Evolutionary conservation across 495 filamentous ascomycete species (phyloP).

Genomic region (Podospora fimiseda): DNA sequence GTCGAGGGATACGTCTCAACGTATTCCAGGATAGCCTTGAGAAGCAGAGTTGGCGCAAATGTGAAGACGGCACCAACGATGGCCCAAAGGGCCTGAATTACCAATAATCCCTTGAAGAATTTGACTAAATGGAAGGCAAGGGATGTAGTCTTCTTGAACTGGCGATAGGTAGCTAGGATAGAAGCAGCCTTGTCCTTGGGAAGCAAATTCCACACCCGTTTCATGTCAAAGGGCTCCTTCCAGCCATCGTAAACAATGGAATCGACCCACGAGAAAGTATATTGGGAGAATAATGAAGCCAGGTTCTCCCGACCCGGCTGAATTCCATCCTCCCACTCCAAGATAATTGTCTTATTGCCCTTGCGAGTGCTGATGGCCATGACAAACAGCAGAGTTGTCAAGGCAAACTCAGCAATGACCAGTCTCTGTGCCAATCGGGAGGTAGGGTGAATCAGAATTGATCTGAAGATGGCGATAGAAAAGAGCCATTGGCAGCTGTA

Average conservation of each 20-base stretch:
- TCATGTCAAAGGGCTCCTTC: constrained; percentile 70
- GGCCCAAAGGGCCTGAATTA: constrained; percentile 77
- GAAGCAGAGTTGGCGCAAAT: constrained; percentile 84
- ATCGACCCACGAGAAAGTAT: constrained; percentile 89
- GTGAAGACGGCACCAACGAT: constrained; percentile 70
- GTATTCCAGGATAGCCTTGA: constrained; percentile 87
- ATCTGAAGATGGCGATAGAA: constrained; percentile 70
- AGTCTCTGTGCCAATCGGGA: constrained; percentile 56
- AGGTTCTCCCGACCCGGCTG: constrained; percentile 78
- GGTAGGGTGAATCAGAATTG: constrained; percentile 70
- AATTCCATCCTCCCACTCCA: constrained; percentile 81
- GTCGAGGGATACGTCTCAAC: constrained; percentile 68
- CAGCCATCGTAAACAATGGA: constrained; percentile 87
- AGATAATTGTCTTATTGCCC: constrained; percentile 80
- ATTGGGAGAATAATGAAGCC: constrained; percentile 80
- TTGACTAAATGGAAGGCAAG: constrained; percentile 75
- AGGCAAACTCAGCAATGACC: constrained; percentile 60
- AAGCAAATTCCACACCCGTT: constrained; percentile 86
- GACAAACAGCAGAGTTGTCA: constrained; percentile 65
- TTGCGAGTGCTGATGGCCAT: constrained; percentile 77
- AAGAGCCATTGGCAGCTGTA: constrained; percentile 82
- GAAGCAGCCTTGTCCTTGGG: constrained; percentile 79
- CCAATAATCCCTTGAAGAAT: constrained; percentile 72
- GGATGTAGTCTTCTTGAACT: constrained; percentile 73
- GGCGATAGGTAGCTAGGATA: constrained; percentile 75